Conservation (phyloP, 768 basidiomycete species). For the Leccinum disarticulatum region DNA sequence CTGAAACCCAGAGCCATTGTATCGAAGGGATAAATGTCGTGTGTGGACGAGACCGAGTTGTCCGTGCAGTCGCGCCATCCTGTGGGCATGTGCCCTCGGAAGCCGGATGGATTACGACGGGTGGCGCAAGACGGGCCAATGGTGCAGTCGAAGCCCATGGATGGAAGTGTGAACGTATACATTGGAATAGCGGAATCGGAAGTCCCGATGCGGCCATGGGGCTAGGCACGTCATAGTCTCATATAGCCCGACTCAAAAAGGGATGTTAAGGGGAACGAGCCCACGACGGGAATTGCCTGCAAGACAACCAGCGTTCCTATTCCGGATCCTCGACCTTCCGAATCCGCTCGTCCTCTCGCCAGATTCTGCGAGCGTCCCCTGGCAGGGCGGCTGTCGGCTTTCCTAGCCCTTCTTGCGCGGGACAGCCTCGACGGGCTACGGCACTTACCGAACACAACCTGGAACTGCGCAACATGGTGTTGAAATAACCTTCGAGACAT, state of each 20-base stretch:
- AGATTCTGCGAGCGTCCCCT: conserved; percentile 8
- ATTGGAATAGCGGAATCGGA: conserved; percentile 28
- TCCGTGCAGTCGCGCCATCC: conserved; percentile 7
- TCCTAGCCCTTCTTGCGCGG: conserved; percentile 9
- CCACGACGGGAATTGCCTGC: conserved; percentile 13
- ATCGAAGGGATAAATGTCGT: neutral
- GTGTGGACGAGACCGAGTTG: conserved; percentile 2
- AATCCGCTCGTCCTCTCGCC: conserved; percentile 16
- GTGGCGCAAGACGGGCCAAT: conserved; percentile 11
- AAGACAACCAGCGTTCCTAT: conserved; percentile 14
- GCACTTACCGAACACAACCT: conserved; percentile 21
- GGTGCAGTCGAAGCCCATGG: conserved; percentile 18
- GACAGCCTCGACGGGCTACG: conserved; percentile 17
- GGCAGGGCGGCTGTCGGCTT: conserved; percentile 5
- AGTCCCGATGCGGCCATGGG: conserved; percentile 29
- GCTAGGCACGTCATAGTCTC: conserved; percentile 20
- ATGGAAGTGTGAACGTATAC: conserved; percentile 8
- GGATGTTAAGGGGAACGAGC: conserved; percentile 15
- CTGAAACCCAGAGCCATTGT: neutral
- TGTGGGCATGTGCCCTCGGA: conserved; percentile 10
- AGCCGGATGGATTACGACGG: conserved; percentile 8
- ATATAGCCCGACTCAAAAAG: conserved; percentile 21
- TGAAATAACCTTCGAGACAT: conserved; percentile 30
- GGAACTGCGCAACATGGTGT: conserved; percentile 4
- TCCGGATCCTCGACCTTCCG: conserved; percentile 16